Percentiles rank a stretch among this genome's conserved stretches.
These are phyloP conservation scores for Remersonia thermophila DNA, from an alignment of 2,329 filamentous ascomycete species.

Conservation along the genomic window DNA sequence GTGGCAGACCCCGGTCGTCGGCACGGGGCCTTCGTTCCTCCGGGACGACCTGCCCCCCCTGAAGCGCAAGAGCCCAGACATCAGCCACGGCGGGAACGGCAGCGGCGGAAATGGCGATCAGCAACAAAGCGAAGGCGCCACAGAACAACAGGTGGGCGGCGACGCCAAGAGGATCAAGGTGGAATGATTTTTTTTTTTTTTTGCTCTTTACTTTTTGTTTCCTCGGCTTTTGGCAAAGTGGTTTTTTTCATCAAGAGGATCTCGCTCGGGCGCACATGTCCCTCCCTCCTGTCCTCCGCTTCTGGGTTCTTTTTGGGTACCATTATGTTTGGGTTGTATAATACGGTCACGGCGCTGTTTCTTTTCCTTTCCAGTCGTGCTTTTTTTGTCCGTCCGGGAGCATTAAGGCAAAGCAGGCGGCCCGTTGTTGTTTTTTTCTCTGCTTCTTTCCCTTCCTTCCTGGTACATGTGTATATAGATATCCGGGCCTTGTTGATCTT, in stretches of 20 bases:
- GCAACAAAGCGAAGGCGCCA: no score
- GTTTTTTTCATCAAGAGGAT: no score
- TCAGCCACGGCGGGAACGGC: constrained; percentile 30
- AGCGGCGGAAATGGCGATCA: constrained; percentile 23
- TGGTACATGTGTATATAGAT: no score
- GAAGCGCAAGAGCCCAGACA: constrained; percentile 48
- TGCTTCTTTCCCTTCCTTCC: no score
- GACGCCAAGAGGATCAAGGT: constrained; percentile 44
- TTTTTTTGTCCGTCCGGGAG: no score
- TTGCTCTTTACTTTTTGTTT: no score
- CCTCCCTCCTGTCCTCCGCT: no score
- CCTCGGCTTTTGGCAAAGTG: no score
- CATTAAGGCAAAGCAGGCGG: no score
- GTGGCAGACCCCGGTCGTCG: constrained; percentile 70
- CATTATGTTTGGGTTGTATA: constrained; percentile 9
- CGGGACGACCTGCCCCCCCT: constrained; percentile 37
- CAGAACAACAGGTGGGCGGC: constrained; percentile 16
- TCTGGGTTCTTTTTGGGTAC: constrained; percentile 7
- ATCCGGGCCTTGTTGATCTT: background rate
- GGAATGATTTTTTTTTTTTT: constrained; percentile 22
- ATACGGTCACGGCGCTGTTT: no score
- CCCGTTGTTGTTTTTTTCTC: constrained; percentile 1
- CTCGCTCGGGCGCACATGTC: no score
- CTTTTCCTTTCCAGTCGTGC: no score
- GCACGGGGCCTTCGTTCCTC: constrained; percentile 50